A percentile compares a stretch with the other conserved stretches of the same genome.
These are phyloP conservation scores for Phytophthora citricola DNA, from an alignment of 352 stramenopile genomes.

Conservation along the genomic window DNA sequence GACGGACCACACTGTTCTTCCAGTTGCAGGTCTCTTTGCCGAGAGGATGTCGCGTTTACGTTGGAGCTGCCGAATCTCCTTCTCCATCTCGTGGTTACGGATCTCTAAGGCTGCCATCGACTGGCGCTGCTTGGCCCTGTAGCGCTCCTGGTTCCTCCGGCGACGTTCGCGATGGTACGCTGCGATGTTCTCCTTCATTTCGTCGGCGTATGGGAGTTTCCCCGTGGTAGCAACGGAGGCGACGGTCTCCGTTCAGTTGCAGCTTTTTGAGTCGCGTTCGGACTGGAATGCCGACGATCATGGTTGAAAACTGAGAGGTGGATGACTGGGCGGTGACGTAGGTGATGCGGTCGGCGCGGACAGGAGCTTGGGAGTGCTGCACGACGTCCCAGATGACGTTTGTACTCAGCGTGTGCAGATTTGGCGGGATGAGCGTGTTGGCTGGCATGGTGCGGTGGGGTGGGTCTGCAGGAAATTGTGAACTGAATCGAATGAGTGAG, in stretches of 20 bases:
- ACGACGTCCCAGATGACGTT: constrained; percentile 4
- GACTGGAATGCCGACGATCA: not conserved
- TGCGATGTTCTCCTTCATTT: not conserved
- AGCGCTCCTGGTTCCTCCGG: constrained; percentile 1
- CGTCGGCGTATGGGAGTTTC: not conserved
- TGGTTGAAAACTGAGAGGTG: not conserved
- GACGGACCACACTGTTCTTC: constrained; percentile 2
- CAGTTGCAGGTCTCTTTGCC: not conserved
- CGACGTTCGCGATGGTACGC: not conserved
- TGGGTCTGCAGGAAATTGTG: constrained; percentile 2
- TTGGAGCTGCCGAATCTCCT: not conserved
- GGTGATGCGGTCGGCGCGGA: not conserved
- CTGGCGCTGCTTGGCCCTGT: not conserved
- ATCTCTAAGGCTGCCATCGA: not conserved
- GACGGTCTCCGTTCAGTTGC: not conserved
- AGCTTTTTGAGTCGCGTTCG: not conserved
- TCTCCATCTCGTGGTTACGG: not conserved
- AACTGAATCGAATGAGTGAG: not conserved
- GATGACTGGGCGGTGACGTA: not conserved
- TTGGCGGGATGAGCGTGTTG: not conserved
- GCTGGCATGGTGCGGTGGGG: constrained; percentile 2
- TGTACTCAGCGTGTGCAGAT: constrained; percentile 3
- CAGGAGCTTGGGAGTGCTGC: not conserved
- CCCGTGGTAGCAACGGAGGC: not conserved
- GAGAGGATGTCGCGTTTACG: not conserved